A percentile compares a stretch with the other conserved stretches of the same genome.
These are phyloP conservation scores for Encephalitozoon hellem DNA, from an alignment of 371 early-diverging fungal genomes.

Conservation along the genomic window DNA sequence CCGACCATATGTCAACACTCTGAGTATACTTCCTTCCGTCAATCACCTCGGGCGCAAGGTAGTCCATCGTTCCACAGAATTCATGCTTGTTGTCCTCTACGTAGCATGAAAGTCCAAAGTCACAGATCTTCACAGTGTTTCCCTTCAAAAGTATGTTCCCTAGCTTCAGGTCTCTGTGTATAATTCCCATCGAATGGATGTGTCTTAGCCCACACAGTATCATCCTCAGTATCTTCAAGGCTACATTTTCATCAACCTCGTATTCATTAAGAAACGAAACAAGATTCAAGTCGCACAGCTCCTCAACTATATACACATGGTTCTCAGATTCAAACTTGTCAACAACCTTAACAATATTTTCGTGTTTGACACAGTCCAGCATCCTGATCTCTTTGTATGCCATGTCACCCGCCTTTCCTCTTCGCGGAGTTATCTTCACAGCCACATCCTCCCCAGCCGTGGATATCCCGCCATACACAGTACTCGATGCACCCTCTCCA, in stretches of 20 bases:
- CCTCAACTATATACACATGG: conserved; percentile 10
- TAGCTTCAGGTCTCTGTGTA: conserved; percentile 47
- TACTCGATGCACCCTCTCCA: conserved; percentile 17
- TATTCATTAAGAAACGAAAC: conserved; percentile 5
- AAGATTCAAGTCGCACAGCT: conserved; percentile 24
- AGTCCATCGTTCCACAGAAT: conserved; percentile 33
- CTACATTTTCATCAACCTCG: conserved; percentile 7
- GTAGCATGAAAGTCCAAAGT: conserved; percentile 40
- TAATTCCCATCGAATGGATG: conserved; percentile 26
- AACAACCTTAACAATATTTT: conserved; percentile 19
- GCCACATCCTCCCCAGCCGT: not conserved
- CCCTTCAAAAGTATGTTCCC: conserved; percentile 34
- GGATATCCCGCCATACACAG: conserved; percentile 2
- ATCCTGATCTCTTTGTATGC: not conserved
- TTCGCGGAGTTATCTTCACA: not conserved
- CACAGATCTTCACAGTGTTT: conserved; percentile 30
- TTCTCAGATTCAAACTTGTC: not conserved
- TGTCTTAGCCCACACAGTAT: conserved; percentile 29
- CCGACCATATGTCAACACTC: conserved; percentile 16
- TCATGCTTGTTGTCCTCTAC: not conserved
- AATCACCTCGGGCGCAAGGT: conserved; percentile 32
- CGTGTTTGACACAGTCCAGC: not conserved
- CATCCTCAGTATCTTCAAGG: conserved; percentile 26
- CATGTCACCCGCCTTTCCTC: not conserved
- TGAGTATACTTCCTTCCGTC: not conserved